These are phyloP conservation scores for Gloeopeniophorella convolvens DNA, from an alignment of 768 basidiomycete genomes.

Conservation along the genomic window DNA sequence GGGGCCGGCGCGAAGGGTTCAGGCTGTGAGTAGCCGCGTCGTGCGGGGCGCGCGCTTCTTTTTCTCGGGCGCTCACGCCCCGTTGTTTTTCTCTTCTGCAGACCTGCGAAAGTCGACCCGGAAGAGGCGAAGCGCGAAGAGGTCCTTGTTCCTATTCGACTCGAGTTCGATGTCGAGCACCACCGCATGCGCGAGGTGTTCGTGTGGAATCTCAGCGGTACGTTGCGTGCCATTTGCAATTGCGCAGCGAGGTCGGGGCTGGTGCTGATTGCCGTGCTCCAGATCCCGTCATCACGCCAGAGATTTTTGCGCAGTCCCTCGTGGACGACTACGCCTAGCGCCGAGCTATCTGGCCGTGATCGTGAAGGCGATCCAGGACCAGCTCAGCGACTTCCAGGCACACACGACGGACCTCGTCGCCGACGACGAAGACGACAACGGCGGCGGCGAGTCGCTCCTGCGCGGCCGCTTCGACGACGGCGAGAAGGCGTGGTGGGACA, in stretches of 20 bases:
- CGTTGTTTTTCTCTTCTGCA: slow-evolving; percentile 25
- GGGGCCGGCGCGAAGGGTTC: slow-evolving; percentile 59
- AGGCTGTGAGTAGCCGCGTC: slow-evolving; percentile 57
- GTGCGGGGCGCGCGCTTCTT: background rate
- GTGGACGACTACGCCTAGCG: slow-evolving; percentile 85
- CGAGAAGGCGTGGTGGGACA: slow-evolving; percentile 59
- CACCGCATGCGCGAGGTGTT: slow-evolving; percentile 94
- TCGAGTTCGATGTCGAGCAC: slow-evolving; percentile 94
- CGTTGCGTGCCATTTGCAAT: slow-evolving; percentile 19
- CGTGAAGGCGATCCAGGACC: slow-evolving; percentile 80
- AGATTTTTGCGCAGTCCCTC: slow-evolving; percentile 82
- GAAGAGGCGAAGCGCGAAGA: slow-evolving; percentile 63
- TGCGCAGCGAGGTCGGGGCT: background rate
- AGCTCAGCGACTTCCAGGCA: slow-evolving; percentile 72
- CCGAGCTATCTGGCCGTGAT: slow-evolving; percentile 60
- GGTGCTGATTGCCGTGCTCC: background rate
- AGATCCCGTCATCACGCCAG: slow-evolving; percentile 89
- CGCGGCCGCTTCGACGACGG: slow-evolving; percentile 45
- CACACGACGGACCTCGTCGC: slow-evolving; percentile 45
- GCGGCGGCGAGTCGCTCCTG: slow-evolving; percentile 29
- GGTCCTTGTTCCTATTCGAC: slow-evolving; percentile 86
- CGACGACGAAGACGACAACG: slow-evolving; percentile 38
- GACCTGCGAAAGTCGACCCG: slow-evolving; percentile 52
- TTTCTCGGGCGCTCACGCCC: background rate
- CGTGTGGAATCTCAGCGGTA: slow-evolving; percentile 94